Evolutionary conservation across 306 rosid genomes (phyloP).

Genomic region (Sechiopsis laciniata): DNA sequence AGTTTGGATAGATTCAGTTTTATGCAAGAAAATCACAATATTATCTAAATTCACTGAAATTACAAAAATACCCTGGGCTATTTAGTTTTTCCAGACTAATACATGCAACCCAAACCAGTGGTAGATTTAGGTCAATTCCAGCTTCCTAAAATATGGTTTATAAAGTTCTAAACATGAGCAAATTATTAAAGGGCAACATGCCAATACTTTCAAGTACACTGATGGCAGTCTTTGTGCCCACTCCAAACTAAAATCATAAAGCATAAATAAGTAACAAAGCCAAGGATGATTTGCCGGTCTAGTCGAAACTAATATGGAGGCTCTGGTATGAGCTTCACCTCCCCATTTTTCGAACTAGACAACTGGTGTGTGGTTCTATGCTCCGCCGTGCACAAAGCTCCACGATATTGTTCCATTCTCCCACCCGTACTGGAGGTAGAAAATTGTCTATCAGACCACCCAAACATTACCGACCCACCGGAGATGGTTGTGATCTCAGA

Average conservation of each 20-base stretch:
- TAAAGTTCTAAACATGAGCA: not conserved
- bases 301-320: constrained; percentile 6
- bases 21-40: too few relatives aligned
- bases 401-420: constrained; percentile 45
- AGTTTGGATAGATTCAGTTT: too few relatives aligned
- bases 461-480: constrained; percentile 26
- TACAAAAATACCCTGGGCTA: too few relatives aligned
- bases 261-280: constrained; percentile 39
- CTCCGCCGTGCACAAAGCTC: constrained; percentile 38
- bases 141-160: not conserved
- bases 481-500: constrained; percentile 45
- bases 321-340: not conserved
- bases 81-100: not conserved
- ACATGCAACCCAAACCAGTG: not conserved
- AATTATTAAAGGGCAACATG: not conserved
- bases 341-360: constrained; percentile 40
- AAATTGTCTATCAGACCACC: constrained; percentile 45
- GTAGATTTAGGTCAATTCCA: not conserved
- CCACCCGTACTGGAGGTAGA: constrained; percentile 33
- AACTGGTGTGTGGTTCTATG: constrained; percentile 44
- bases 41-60: too few relatives aligned
- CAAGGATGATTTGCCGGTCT: constrained; percentile 94
- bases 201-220: not conserved
- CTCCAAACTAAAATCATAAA: constrained; percentile 1
- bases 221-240: constrained; percentile 1